A percentile compares a stretch with the other conserved stretches of the same genome.
Evolutionary conservation across 1,284 basidiomycete species (phyloP).

Genomic region (Taiwanofungus camphoratus): DNA sequence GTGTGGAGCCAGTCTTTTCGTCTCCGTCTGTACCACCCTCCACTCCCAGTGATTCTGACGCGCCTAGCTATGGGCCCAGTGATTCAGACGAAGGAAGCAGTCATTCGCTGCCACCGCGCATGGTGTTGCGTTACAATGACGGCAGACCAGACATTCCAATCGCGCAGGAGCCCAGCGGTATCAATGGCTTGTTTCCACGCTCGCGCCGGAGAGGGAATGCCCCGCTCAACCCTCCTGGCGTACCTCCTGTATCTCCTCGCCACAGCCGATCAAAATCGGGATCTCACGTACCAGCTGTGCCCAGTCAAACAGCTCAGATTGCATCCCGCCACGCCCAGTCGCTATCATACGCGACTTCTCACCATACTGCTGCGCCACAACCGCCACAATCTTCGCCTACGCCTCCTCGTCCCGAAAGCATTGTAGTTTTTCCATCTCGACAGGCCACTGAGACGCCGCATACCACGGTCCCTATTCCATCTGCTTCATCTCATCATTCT

Average conservation of each 20-base stretch:
- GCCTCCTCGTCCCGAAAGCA: slow-evolving; percentile 26
- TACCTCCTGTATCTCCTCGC: slow-evolving; percentile 8
- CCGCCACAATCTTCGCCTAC: slow-evolving; percentile 5
- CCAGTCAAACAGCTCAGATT: slow-evolving; percentile 11
- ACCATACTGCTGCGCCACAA: slow-evolving; percentile 12
- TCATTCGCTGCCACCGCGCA: slow-evolving; percentile 63
- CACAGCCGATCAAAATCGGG: slow-evolving; percentile 19
- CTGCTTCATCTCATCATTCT: slow-evolving; percentile 3
- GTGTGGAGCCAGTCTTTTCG: slow-evolving; percentile 34
- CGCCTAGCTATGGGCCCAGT: slow-evolving; percentile 38
- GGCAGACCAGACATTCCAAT: slow-evolving; percentile 58
- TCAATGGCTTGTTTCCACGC: slow-evolving; percentile 2
- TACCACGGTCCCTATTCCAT: slow-evolving; percentile 9
- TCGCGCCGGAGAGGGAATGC: neutral
- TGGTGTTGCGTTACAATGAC: slow-evolving; percentile 63
- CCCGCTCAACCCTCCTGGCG: neutral
- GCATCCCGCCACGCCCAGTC: slow-evolving; percentile 21
- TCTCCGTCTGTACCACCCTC: slow-evolving; percentile 59
- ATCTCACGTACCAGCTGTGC: slow-evolving; percentile 16
- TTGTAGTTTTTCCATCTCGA: slow-evolving; percentile 28
- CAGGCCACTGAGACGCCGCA: slow-evolving; percentile 21
- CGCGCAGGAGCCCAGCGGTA: slow-evolving; percentile 28
- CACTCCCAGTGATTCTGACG: slow-evolving; percentile 38
- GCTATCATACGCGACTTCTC: slow-evolving; percentile 25
- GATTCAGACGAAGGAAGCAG: slow-evolving; percentile 59